These are phyloP conservation scores for Acanthamoeba quina DNA, from an alignment of 208 protist genomes.

Conservation along the genomic window DNA sequence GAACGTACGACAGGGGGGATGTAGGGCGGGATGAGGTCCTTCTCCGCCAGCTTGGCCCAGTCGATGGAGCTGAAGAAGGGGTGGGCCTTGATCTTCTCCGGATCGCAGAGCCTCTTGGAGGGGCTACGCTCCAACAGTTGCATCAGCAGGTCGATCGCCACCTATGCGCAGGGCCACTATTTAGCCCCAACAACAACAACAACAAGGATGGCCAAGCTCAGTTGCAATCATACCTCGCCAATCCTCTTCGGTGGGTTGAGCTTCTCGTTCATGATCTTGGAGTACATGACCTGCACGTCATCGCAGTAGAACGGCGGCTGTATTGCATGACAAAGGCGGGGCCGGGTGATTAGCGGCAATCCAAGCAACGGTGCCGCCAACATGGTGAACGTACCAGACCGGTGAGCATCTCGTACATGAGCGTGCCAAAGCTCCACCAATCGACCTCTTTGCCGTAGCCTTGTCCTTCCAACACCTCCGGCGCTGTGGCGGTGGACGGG, in stretches of 20 bases:
- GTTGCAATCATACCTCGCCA: too few species aligned
- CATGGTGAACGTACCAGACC: conserved; percentile 14
- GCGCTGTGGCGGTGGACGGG: conserved; percentile 56
- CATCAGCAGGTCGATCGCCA: too few species aligned
- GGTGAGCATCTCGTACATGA: conserved; percentile 91
- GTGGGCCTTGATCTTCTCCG: conserved; percentile 54
- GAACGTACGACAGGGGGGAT: conserved; percentile 19
- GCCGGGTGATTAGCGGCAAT: too few species aligned
- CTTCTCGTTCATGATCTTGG: conserved; percentile 75
- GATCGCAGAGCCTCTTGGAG: too few species aligned
- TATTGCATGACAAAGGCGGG: too few species aligned
- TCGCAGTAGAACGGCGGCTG: conserved; percentile 83
- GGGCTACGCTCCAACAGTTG: too few species aligned
- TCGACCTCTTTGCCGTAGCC: conserved; percentile 86
- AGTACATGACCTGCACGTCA: conserved; percentile 85
- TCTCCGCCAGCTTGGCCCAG: conserved; percentile 81
- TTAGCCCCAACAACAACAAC: too few species aligned
- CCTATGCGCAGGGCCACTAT: too few species aligned
- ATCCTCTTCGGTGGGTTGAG: too few species aligned
- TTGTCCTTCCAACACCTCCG: conserved; percentile 82
- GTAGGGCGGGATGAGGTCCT: conserved; percentile 26
- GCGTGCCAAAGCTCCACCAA: conserved; percentile 91
- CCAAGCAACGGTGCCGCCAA: too few species aligned
- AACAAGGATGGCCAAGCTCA: too few species aligned
- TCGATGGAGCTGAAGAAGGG: conserved; percentile 84